phyloP scores from a whole-genome alignment of 148 eudicot species.

The Diospyros kaki region DNA sequence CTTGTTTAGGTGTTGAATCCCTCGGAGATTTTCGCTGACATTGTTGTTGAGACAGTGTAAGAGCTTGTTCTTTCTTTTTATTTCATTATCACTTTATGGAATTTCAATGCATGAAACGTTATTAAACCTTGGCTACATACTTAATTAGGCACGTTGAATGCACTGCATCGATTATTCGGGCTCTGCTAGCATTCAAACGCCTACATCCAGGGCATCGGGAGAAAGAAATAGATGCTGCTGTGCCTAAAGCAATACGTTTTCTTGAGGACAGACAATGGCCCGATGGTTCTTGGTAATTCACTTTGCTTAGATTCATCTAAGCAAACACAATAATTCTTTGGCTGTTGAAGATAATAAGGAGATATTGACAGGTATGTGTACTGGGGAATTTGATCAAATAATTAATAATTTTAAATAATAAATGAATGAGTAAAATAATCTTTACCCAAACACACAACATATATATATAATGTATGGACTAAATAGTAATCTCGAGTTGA shows the following conservation, averaged over 20 bases:
- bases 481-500: too few species aligned
- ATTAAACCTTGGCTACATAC: neutral
- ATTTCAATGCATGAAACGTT: too few species aligned
- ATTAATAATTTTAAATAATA: too few species aligned
- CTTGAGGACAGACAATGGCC: constrained; percentile 28
- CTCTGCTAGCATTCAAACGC: constrained; percentile 23
- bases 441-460: too few species aligned
- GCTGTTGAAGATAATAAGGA: neutral
- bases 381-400: constrained; percentile 61
- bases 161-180: constrained; percentile 32
- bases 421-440: too few species aligned
- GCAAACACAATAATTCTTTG: neutral
- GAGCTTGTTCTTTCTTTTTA: neutral
- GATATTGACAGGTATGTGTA: constrained; percentile 37
- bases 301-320: neutral
- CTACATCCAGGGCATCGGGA: constrained; percentile 28
- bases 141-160: constrained; percentile 28
- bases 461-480: too few species aligned
- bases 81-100: neutral
- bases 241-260: constrained; percentile 20
- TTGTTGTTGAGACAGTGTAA: constrained; percentile 37
- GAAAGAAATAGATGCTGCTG: constrained; percentile 29
- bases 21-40: constrained; percentile 44
- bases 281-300: constrained; percentile 37
- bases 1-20: constrained; percentile 24